Evolutionary conservation across 345 rosid genomes (phyloP), one percentile per base, ranked within the genome.

Genomic region (Salix arbutifolia): DNA sequence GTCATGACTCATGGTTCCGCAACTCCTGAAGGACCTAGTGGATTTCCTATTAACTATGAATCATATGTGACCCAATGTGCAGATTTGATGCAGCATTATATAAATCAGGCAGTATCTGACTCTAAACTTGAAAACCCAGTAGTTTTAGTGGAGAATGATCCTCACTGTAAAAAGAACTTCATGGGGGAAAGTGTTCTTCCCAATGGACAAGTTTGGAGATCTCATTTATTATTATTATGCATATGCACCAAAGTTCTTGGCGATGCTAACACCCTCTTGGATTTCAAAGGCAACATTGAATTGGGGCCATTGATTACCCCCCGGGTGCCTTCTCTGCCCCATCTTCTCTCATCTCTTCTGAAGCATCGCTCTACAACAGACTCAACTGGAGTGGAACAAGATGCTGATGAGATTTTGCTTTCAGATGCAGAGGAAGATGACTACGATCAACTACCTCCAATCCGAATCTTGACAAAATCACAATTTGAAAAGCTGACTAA

Each of bases 1-100:
- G 97, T 93, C 75, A 84, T 93, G 91, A 96, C 95, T 26, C 96
- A 93, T 88, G 92, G 94, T 72, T 87, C 95, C 31, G 82, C 86
- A 67, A 30, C 83, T 72, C 91, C 91, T 14, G 97, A 96, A 87
- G 94, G 93, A 72, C 88, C 90, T 40, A 84, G 79, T 74, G 98
- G 94, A 42, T 85, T 82, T 77, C 90, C 88, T 62, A 74, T 88
- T 73, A 85, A 78, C 82, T 93, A 88, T 42, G 98, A 93, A 78
- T 89, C 94, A 64, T 88, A 89, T 80, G 97, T 92, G 67, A 80
- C 79, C 65, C 90, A 86, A 61, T 89, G 96, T 44, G 62, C 91
- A 74, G 87, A 90, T 81, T 72, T 93, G 82, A 84, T 93, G 79
- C 99, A 96, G 71, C 90, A 85, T 37, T 85, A 82, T 67, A 85